These are phyloP conservation scores for Cercospora sp. DNA, from an alignment of 2,329 filamentous ascomycete species.

Conservation along the genomic window DNA sequence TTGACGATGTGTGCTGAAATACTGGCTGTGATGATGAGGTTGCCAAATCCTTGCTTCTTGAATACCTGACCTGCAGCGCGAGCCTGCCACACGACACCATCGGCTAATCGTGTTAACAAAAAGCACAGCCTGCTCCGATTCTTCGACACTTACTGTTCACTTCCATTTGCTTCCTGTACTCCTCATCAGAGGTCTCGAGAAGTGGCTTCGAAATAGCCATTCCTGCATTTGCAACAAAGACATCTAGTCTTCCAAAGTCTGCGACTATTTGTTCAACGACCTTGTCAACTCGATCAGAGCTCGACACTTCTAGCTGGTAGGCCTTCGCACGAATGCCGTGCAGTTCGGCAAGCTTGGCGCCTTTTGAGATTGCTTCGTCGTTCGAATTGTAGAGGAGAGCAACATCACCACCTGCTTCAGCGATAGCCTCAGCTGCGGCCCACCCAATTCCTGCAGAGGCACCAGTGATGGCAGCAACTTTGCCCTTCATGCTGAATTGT, in stretches of 20 bases:
- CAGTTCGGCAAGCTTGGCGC: constrained; percentile 7
- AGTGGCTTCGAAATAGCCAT: constrained; percentile 23
- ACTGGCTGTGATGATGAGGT: constrained; percentile 51
- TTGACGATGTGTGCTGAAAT: constrained; percentile 41
- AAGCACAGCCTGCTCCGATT: no score
- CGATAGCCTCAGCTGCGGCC: constrained; percentile 86
- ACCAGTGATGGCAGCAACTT: constrained; percentile 80
- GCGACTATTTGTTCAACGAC: background rate
- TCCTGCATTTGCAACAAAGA: constrained; percentile 24
- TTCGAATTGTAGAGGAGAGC: constrained; percentile 90
- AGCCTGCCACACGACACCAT: constrained; percentile 46
- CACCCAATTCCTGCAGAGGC: constrained; percentile 83
- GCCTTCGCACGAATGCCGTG: background rate
- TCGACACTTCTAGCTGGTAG: constrained; percentile 1
- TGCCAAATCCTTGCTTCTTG: constrained; percentile 48
- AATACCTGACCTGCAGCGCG: constrained; percentile 46
- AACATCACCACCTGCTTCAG: constrained; percentile 81
- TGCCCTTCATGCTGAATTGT: constrained; percentile 75
- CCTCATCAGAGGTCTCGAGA: constrained; percentile 17
- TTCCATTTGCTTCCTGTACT: constrained; percentile 16
- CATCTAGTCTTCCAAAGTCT: constrained; percentile 15
- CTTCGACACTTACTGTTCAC: constrained; percentile 15
- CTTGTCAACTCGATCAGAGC: background rate
- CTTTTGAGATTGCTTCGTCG: constrained; percentile 39
- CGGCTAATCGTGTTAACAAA: constrained; percentile 24